Percentiles rank a stretch among this genome's conserved stretches.
These are phyloP conservation scores for Brasenia schreberi DNA, from an alignment of 164 flowering plant genomes.

Conservation along the genomic window DNA sequence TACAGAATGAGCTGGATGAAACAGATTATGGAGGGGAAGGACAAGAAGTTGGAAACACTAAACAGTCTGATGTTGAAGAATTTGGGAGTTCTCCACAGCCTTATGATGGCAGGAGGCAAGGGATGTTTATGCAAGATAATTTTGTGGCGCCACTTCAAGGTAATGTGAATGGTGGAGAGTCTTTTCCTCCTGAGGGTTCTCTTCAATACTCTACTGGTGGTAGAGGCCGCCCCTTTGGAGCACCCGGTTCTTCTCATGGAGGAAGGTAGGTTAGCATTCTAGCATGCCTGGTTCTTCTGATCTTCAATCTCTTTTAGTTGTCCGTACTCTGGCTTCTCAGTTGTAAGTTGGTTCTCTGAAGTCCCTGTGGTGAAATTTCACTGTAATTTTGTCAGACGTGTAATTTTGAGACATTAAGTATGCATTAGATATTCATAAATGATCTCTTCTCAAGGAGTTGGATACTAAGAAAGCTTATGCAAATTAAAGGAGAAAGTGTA, in stretches of 20 bases:
- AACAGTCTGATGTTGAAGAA: slow-evolving; percentile 18
- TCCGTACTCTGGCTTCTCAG: too few species aligned
- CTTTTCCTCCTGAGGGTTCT: slow-evolving; percentile 28
- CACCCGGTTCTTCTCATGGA: slow-evolving; percentile 18
- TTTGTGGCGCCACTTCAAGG: slow-evolving; percentile 15
- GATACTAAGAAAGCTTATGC: too few species aligned
- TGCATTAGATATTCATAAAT: too few species aligned
- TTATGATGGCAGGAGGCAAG: slow-evolving; percentile 28
- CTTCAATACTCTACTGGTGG: slow-evolving; percentile 21
- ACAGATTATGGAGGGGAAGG: slow-evolving; percentile 25
- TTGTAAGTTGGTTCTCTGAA: too few species aligned
- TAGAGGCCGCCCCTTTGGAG: slow-evolving; percentile 20
- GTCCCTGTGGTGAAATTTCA: too few species aligned
- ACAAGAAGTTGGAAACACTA: slow-evolving; percentile 19
- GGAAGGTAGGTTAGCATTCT: slow-evolving; percentile 31
- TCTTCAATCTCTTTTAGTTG: not conserved
- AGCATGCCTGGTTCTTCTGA: not conserved
- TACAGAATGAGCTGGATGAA: slow-evolving; percentile 22
- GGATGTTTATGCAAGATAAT: slow-evolving; percentile 22
- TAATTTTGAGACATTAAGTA: too few species aligned
- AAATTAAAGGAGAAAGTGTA: too few species aligned
- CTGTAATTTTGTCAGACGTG: too few species aligned
- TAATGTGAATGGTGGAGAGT: slow-evolving; percentile 26
- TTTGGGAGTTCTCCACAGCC: slow-evolving; percentile 24
- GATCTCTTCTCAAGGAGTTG: too few species aligned